These are phyloP conservation scores for Paracorniculantispora psalliotae DNA, from an alignment of 2,329 filamentous ascomycete genomes.

Conservation along the genomic window DNA sequence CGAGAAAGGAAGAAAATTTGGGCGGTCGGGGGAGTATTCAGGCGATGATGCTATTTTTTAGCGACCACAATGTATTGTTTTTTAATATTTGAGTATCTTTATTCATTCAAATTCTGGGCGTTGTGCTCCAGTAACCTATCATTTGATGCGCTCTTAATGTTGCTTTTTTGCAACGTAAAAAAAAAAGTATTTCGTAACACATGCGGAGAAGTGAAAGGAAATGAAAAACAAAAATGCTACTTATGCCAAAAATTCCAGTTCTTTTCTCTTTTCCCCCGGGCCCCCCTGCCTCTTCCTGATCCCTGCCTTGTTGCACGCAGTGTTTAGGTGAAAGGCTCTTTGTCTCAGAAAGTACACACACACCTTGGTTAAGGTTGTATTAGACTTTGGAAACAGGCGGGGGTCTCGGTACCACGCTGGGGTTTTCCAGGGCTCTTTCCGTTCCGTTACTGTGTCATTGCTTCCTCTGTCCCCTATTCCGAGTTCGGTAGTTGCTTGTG, in stretches of 20 bases:
- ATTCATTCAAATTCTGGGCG: neutral
- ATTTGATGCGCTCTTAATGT: neutral
- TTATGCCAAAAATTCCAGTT: neutral
- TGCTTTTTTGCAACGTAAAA: too few relatives aligned
- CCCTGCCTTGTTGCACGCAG: neutral
- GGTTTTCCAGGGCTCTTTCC: too few relatives aligned
- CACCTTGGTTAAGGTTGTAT: conserved; percentile 7
- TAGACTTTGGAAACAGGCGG: neutral
- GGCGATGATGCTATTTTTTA: too few relatives aligned
- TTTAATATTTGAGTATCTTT: too few relatives aligned
- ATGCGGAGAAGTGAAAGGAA: neutral
- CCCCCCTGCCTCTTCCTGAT: neutral
- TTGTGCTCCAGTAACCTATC: neutral
- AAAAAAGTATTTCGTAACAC: neutral
- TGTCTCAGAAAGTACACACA: conserved; percentile 2
- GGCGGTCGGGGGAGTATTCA: neutral
- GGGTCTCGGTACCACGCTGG: too few relatives aligned
- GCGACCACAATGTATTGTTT: too few relatives aligned
- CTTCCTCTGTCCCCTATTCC: neutral
- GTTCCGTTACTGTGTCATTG: neutral
- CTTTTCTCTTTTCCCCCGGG: neutral
- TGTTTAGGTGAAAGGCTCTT: neutral
- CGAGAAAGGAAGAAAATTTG: neutral
- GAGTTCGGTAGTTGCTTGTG: too few relatives aligned
- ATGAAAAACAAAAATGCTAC: neutral